phyloP scores from a whole-genome alignment of 1,284 basidiomycete species.

The Caloboletus firmus region DNA sequence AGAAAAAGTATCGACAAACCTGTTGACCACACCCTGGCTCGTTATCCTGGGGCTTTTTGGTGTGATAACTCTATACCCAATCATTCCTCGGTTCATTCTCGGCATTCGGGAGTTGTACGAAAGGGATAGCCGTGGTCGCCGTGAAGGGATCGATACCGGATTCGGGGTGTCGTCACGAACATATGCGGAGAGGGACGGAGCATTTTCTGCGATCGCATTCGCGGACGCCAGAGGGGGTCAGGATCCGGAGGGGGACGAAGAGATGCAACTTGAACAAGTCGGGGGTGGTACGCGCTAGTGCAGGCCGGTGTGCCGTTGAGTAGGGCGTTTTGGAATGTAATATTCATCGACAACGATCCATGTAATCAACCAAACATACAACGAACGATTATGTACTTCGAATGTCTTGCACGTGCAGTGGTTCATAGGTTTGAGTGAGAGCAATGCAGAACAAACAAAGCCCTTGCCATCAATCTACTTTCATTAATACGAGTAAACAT shows the following conservation, averaged over 20 bases:
- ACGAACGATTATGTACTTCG: background rate
- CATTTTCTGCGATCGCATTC: background rate
- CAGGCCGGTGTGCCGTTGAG: too few species aligned
- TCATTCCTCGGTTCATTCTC: background rate
- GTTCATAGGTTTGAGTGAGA: too few species aligned
- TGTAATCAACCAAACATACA: background rate
- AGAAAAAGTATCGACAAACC: background rate
- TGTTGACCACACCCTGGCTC: background rate
- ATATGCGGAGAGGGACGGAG: background rate
- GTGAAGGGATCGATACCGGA: conserved; percentile 3
- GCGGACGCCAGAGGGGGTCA: background rate
- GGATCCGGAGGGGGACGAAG: background rate
- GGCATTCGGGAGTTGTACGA: background rate
- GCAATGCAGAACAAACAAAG: too few species aligned
- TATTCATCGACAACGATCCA: background rate
- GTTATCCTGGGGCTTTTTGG: background rate
- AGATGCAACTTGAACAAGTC: background rate
- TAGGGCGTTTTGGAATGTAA: background rate
- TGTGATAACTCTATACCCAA: background rate
- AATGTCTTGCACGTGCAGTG: background rate
- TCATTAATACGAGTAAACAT: too few species aligned
- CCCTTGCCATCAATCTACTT: too few species aligned
- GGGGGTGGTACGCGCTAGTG: background rate
- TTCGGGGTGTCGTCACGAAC: background rate
- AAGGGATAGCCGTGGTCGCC: background rate